These are phyloP conservation scores for Castanopsis chinensis DNA, from an alignment of 306 rosid species.

Conservation along the genomic window DNA sequence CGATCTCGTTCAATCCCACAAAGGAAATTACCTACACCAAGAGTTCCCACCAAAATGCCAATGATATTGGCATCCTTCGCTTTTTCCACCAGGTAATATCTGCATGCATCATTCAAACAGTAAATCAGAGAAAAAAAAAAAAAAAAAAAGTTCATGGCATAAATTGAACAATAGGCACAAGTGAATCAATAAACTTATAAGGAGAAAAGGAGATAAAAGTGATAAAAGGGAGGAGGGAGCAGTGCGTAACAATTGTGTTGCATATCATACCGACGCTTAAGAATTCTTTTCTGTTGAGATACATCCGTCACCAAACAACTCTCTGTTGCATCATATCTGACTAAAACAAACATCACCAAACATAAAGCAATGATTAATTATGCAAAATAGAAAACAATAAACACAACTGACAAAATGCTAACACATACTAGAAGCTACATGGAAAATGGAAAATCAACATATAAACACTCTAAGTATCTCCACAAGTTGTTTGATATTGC, in stretches of 20 bases:
- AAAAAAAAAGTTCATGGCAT: not conserved
- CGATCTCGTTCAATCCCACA: not conserved
- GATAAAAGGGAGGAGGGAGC: not conserved
- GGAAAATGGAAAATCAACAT: not conserved
- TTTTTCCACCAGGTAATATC: conserved; percentile 90
- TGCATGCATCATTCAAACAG: conserved; percentile 32
- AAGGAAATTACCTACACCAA: conserved; percentile 70
- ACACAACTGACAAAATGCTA: conserved; percentile 5
- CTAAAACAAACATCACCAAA: conserved; percentile 56
- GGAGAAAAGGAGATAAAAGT: conserved; percentile 6
- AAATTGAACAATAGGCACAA: not conserved
- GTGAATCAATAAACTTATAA: not conserved
- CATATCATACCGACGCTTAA: conserved; percentile 72
- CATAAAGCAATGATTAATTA: conserved; percentile 16
- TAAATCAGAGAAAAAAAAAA: not conserved
- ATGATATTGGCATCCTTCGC: conserved; percentile 93
- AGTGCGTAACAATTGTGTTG: not conserved
- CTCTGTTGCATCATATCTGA: conserved; percentile 73
- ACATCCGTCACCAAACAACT: conserved; percentile 58
- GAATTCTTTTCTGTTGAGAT: conserved; percentile 80
- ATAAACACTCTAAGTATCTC: not conserved
- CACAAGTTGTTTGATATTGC: not conserved
- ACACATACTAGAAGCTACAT: not conserved
- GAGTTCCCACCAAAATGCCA: conserved; percentile 94
- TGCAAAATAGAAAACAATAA: conserved; percentile 6